A percentile compares a stretch with the other conserved stretches of the same genome.
These are phyloP conservation scores for Inonotus hispidus DNA, from an alignment of 1,284 basidiomycete species.

Conservation along the genomic window DNA sequence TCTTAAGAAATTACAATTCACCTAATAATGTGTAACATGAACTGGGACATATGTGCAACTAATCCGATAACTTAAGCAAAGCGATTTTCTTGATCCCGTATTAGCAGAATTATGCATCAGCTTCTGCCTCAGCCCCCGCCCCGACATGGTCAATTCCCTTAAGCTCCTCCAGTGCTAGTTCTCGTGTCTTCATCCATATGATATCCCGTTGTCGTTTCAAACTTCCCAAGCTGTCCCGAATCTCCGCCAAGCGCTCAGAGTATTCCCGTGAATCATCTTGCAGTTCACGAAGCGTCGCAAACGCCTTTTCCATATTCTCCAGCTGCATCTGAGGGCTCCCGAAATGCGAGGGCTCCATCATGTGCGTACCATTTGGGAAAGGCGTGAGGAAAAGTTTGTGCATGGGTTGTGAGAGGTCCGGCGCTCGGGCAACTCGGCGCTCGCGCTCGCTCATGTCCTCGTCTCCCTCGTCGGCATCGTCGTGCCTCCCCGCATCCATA, in stretches of 20 bases:
- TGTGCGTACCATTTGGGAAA: slow-evolving; percentile 34
- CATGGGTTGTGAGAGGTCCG: slow-evolving; percentile 55
- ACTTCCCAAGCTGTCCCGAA: slow-evolving; percentile 69
- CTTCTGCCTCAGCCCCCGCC: slow-evolving; percentile 22
- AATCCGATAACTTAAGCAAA: neutral
- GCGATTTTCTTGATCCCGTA: too few species aligned
- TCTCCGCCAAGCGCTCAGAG: slow-evolving; percentile 71
- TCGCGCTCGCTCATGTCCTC: slow-evolving; percentile 46
- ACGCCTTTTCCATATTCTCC: slow-evolving; percentile 64
- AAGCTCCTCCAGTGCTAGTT: slow-evolving; percentile 66
- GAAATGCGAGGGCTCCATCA: slow-evolving; percentile 56
- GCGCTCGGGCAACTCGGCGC: slow-evolving; percentile 49
- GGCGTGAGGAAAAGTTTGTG: slow-evolving; percentile 63
- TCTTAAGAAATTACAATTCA: too few species aligned
- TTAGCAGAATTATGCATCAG: slow-evolving; percentile 23
- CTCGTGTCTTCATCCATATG: slow-evolving; percentile 69
- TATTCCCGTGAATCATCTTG: slow-evolving; percentile 81
- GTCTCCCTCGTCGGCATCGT: slow-evolving; percentile 50
- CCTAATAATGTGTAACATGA: neutral
- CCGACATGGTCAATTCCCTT: slow-evolving; percentile 36
- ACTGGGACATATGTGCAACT: neutral
- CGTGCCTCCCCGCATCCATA: slow-evolving; percentile 56
- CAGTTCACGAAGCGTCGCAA: slow-evolving; percentile 65
- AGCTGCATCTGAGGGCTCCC: slow-evolving; percentile 56
- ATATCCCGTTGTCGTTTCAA: slow-evolving; percentile 60